Conservation (phyloP, 1,284 basidiomycete species). For the Peniophora sp. region DNA sequence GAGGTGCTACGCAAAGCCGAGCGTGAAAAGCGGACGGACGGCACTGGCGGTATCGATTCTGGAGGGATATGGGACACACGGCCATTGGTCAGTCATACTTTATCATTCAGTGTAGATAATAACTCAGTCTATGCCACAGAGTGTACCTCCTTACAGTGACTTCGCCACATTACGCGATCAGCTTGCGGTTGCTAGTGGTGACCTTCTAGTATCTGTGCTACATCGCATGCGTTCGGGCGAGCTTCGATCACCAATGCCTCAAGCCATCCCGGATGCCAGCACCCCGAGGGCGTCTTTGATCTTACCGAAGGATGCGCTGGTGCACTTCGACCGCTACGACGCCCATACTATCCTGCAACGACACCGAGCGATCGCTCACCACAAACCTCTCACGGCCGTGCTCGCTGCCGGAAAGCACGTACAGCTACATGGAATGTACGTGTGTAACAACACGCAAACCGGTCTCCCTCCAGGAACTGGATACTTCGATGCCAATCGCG, state of each 20-base stretch:
- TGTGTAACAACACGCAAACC: slow-evolving; percentile 9
- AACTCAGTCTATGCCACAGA: slow-evolving; percentile 24
- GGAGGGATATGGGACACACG: slow-evolving; percentile 48
- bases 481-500: slow-evolving; percentile 1
- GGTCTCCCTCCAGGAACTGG: neutral
- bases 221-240: slow-evolving; percentile 50
- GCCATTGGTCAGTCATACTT: slow-evolving; percentile 24
- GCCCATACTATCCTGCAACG: slow-evolving; percentile 49
- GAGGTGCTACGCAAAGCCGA: neutral
- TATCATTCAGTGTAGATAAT: neutral
- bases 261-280: slow-evolving; percentile 12
- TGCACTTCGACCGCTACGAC: slow-evolving; percentile 53
- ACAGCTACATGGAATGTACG: slow-evolving; percentile 35
- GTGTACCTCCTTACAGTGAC: slow-evolving; percentile 36
- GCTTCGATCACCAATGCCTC: slow-evolving; percentile 27
- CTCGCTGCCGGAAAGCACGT: slow-evolving; percentile 34
- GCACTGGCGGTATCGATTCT: slow-evolving; percentile 40
- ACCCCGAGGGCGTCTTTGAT: slow-evolving; percentile 59
- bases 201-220: slow-evolving; percentile 64
- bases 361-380: slow-evolving; percentile 66
- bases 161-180: slow-evolving; percentile 53
- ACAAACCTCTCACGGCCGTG: slow-evolving; percentile 40
- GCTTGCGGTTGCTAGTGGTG: slow-evolving; percentile 62
- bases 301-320: slow-evolving; percentile 37
- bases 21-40: slow-evolving; percentile 35